Evolutionary conservation across 2,329 filamentous ascomycete genomes (phyloP), one percentile per base, ranked within the genome.

Genomic region (Alternaria brassicae): DNA sequence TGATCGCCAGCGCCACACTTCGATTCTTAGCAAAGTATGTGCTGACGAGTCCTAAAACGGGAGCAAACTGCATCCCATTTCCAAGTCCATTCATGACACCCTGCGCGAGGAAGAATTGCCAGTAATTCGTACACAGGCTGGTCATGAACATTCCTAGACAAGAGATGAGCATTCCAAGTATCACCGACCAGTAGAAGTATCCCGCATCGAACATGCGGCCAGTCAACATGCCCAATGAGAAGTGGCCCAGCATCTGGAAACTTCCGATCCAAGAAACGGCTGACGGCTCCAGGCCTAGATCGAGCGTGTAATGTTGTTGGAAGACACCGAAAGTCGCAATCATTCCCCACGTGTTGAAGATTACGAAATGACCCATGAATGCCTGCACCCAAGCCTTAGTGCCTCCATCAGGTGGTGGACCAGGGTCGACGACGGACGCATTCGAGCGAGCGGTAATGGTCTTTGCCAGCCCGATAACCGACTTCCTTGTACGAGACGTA

Each of bases 21-120:
- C 85, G 81, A n/a, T 84, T 84, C n/a, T 75, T 82, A 8, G 79
- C 79, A 65, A 90, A 91, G 55, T 89, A 89, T 0, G 86, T 88
- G 1, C 70, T 67, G 2, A 77, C 68, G 1, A 78, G 65, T 0
- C 70, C 67, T 8, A 77, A 64, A 0, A 67, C 61, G 0, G 77
- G 77, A 6, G 70, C 67, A 57, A 78, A 79, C 47, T 77, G 74
- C 59, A 77, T 62, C 0, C 77, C 76, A 30, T 71, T 73, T 0
- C 76, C 76, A 1, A 78, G n/a, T 3, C 76, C 77, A 6, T 62
- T 72, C 40, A 75, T 56, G 1, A 78, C 27, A 21, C 76, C 77
- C 57, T 79, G 76, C 0, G 77, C 73, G 6, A 79, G 66, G 62
- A 78, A 76, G 15, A 77, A 66, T 39, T 85, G 83, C 81, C 81